A percentile compares a stretch with the other conserved stretches of the same genome.
Evolutionary conservation across 2,329 filamentous ascomycete species (phyloP).

Genomic region (Aureobasidium sp.): DNA sequence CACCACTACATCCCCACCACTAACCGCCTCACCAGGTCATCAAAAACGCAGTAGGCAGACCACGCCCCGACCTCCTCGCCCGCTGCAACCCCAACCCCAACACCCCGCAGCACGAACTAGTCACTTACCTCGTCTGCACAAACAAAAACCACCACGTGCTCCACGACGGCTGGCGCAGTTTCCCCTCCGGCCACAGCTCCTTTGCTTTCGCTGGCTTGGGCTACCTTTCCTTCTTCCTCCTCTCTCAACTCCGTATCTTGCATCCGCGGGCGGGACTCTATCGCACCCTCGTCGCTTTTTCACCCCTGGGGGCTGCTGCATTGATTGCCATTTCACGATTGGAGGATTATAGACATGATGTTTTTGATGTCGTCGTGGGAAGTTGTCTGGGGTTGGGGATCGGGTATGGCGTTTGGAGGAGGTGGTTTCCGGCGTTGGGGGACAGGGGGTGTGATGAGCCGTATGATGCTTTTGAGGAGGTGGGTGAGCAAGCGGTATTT

Average conservation of each 20-base stretch:
- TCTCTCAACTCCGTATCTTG: constrained; percentile 57
- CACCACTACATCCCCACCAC: not conserved
- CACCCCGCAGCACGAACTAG: constrained; percentile 49
- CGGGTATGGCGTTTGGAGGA: constrained; percentile 52
- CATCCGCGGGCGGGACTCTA: constrained; percentile 52
- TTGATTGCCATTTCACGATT: constrained; percentile 56
- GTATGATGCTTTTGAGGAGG: constrained; percentile 36
- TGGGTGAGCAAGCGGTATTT: constrained; percentile 30
- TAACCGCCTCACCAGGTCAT: constrained; percentile 44
- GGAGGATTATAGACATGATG: constrained; percentile 59
- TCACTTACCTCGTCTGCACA: constrained; percentile 65
- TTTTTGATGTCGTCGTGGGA: constrained; percentile 55
- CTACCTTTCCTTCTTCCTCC: constrained; percentile 50
- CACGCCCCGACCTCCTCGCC: constrained; percentile 80
- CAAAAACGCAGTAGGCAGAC: constrained; percentile 80
- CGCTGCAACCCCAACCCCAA: constrained; percentile 66
- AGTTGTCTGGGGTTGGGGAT: constrained; percentile 48
- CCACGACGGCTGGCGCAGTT: constrained; percentile 78
- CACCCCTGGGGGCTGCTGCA: constrained; percentile 50
- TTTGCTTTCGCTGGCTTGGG: constrained; percentile 75
- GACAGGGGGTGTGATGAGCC: constrained; percentile 47
- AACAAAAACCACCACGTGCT: constrained; percentile 60
- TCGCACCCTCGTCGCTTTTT: constrained; percentile 47
- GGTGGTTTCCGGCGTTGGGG: constrained; percentile 52
- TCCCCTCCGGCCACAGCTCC: constrained; percentile 72